phyloP scores from a whole-genome alignment of 495 filamentous ascomycete species.

The Pseudevernia furfuracea region DNA sequence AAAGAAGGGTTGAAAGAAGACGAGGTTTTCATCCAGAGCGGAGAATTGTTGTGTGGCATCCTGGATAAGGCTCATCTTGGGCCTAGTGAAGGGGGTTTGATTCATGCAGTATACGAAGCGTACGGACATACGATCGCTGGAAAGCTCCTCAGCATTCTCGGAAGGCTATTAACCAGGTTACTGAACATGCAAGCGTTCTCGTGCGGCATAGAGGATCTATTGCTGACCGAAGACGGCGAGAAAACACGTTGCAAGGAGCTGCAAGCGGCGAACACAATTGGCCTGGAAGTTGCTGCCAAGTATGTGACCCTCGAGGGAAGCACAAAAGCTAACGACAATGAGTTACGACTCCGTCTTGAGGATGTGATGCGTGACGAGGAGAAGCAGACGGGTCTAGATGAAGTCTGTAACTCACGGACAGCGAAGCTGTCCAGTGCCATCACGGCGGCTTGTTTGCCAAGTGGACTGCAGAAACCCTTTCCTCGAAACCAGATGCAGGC shows the following conservation, averaged over 20 bases:
- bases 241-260: conserved; percentile 60
- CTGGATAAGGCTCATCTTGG: conserved; percentile 95
- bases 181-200: conserved; percentile 90
- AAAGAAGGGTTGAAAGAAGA: conserved; percentile 67
- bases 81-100: conserved; percentile 73
- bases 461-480: conserved; percentile 80
- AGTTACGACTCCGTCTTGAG: conserved; percentile 70
- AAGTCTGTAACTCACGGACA: conserved; percentile 68
- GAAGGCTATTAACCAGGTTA: conserved; percentile 79
- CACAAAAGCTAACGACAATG: conserved; percentile 50
- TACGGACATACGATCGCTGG: conserved; percentile 85
- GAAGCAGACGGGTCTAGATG: conserved; percentile 82
- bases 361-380: conserved; percentile 83
- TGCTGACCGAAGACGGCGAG: conserved; percentile 77
- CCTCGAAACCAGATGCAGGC: conserved; percentile 98
- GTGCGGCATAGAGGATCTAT: conserved; percentile 94
- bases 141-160: conserved; percentile 77
- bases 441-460: conserved; percentile 69
- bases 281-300: conserved; percentile 74
- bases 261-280: conserved; percentile 60
- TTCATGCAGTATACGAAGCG: conserved; percentile 87
- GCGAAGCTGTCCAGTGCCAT: conserved; percentile 68
- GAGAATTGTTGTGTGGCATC: conserved; percentile 82
- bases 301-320: conserved; percentile 80
- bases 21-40: conserved; percentile 75